Base-by-base conservation (phyloP, 352 stramenopile genomes). In the Globisporangium parvum region DNA sequence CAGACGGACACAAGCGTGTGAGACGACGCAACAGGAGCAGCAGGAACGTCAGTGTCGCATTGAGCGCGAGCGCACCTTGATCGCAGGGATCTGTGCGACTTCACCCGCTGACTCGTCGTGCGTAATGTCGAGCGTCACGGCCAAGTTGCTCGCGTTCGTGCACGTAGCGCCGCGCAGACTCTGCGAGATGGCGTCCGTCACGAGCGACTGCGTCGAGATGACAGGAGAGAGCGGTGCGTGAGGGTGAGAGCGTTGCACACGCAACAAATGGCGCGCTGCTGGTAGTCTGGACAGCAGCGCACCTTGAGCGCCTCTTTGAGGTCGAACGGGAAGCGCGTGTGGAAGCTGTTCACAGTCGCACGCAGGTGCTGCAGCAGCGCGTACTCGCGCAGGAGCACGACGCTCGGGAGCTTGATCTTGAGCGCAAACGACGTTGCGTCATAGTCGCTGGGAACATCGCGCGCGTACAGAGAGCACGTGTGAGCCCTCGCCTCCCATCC, bases 301-400 rank as follows among this genome's bases (percentile, higher is more conserved):
- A 90, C 83, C 75, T 91, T 91, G 51, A 94, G 67, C 48, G 78
- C 70, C 57, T 94, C 84, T 55, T 94, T 94, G 49, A 90, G 57
- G 47, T 92, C 80, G 35, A 85, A 70, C 4, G 81, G 69, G 15
- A 51, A 57, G 23, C 70, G 64, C 51, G 55, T 55, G 23, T 58
- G 33, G 47, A 80, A 88, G 44, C 72, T 69, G 1, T 50, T 48
- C 2, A 80, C 57, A 21, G 57, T 55, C 12, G 31, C 33, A 24
- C 66, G 73, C 55, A 93, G 62, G 55, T 87, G 73, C 14, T 87
- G 70, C 31, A 85, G 64, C 53, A 94, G 60, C 48, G 80, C 71
- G 59, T 88, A 89, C 63, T 94, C 81, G 42, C 84, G 77, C 53
- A 93, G 69, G 33, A 93, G 47, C 39, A 91, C 73, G 41, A 84